Percentiles rank a stretch among this genome's conserved stretches.
phyloP scores from a whole-genome alignment of 768 basidiomycete species.

The Pleurotus platypus region DNA sequence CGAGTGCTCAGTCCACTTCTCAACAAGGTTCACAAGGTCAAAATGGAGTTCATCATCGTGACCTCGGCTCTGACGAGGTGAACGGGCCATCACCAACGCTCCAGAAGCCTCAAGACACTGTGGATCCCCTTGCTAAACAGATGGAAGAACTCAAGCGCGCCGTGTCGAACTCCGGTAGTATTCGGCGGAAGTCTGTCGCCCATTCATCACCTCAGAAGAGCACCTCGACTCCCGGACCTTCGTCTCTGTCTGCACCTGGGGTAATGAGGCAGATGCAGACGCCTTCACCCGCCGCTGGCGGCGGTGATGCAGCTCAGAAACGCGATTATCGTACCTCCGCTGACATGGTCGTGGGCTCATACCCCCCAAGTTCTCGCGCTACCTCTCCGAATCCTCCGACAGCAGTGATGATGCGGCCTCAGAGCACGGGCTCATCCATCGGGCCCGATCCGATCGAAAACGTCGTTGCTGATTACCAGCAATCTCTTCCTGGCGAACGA shows the following conservation, averaged over 20 bases:
- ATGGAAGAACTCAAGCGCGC: conserved; percentile 56
- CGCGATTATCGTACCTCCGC: conserved; percentile 76
- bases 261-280: conserved; percentile 15
- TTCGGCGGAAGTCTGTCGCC: conserved; percentile 37
- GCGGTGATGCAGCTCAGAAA: conserved; percentile 21
- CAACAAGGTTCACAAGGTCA: conserved; percentile 1
- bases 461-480: conserved; percentile 75
- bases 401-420: conserved; percentile 76
- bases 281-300: conserved; percentile 15
- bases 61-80: conserved; percentile 10
- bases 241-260: conserved; percentile 30
- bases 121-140: conserved; percentile 66
- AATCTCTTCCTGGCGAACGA: conserved; percentile 84
- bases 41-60: conserved; percentile 20
- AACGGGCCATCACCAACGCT: conserved; percentile 28
- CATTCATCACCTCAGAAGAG: conserved; percentile 20
- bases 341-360: conserved; percentile 73
- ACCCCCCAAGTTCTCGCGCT: conserved; percentile 65
- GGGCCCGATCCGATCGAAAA: conserved; percentile 62
- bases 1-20: neutral
- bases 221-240: conserved; percentile 14
- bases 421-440: conserved; percentile 35
- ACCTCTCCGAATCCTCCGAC: conserved; percentile 70
- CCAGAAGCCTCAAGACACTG: conserved; percentile 20
- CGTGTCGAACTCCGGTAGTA: conserved; percentile 41